phyloP scores from a whole-genome alignment of 106 monocot species.

The Dioscorea zingiberensis region DNA sequence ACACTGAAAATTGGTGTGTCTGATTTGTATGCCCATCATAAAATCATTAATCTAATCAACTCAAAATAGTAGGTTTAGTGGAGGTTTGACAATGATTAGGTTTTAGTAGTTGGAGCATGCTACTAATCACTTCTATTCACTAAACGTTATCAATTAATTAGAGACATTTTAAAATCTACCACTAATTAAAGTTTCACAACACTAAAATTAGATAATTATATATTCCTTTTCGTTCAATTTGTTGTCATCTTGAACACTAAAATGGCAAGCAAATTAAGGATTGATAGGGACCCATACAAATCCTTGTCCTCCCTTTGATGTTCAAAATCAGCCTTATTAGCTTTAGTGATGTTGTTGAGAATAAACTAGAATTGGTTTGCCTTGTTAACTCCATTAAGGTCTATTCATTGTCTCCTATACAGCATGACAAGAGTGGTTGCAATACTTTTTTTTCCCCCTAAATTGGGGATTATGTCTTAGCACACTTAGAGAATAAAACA shows the following conservation, averaged over 20 bases:
- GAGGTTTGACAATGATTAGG: too few species aligned
- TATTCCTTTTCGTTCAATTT: neutral
- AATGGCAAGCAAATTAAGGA: slow-evolving; percentile 9
- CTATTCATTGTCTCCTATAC: slow-evolving; percentile 38
- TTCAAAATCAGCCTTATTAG: neutral
- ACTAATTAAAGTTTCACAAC: neutral
- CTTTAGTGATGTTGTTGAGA: slow-evolving; percentile 1
- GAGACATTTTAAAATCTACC: too few species aligned
- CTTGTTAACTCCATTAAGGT: slow-evolving; percentile 9
- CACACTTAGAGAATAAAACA: neutral
- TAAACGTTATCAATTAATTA: too few species aligned
- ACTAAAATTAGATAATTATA: neutral
- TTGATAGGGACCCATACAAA: neutral
- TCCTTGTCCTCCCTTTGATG: slow-evolving; percentile 5
- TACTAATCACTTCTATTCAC: too few species aligned
- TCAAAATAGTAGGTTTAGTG: too few species aligned
- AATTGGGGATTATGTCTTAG: slow-evolving; percentile 53
- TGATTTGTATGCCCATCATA: too few species aligned
- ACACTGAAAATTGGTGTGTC: too few species aligned
- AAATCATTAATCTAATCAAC: too few species aligned
- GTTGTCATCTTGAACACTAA: too few species aligned
- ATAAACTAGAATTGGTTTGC: slow-evolving; percentile 11
- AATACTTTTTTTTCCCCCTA: slow-evolving; percentile 16
- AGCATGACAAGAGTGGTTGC: slow-evolving; percentile 4
- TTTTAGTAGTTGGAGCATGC: too few species aligned